phyloP scores from a whole-genome alignment of 371 early-diverging fungal species.

The Astathelohania contejeani region DNA sequence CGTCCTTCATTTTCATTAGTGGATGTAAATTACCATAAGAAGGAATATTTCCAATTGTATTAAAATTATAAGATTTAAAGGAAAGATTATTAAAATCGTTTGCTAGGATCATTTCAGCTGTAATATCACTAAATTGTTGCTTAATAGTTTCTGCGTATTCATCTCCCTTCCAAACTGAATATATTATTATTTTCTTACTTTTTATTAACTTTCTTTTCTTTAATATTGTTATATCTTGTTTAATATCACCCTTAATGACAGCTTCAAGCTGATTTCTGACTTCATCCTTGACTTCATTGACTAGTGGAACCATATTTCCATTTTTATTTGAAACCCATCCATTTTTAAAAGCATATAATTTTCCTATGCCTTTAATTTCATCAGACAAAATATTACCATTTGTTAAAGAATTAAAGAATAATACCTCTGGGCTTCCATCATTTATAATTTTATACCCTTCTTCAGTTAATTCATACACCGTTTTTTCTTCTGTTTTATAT shows the following conservation, averaged over 20 bases:
- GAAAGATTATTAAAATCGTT: conserved; percentile 71
- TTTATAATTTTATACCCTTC: conserved; percentile 35
- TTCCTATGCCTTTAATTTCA: conserved; percentile 15
- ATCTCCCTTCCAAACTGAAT: conserved; percentile 67
- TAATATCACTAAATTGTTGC: conserved; percentile 80
- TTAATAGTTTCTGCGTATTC: conserved; percentile 64
- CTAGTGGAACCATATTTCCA: background rate
- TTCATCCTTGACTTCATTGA: background rate
- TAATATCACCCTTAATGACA: background rate
- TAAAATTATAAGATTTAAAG: conserved; percentile 97
- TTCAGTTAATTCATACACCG: conserved; percentile 20
- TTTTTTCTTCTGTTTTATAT: conserved; percentile 13
- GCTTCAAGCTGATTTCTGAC: background rate
- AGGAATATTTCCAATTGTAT: conserved; percentile 65
- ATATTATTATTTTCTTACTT: conserved; percentile 50
- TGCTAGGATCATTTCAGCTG: conserved; percentile 65
- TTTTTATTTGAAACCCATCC: conserved; percentile 34
- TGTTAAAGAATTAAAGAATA: conserved; percentile 15
- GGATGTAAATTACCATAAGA: conserved; percentile 85
- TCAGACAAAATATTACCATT: background rate
- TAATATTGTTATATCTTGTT: conserved; percentile 23
- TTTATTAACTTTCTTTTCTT: conserved; percentile 46
- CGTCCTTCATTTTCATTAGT: conserved; percentile 91
- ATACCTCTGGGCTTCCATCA: conserved; percentile 42
- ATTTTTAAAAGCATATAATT: conserved; percentile 39